A percentile compares a stretch with the other conserved stretches of the same genome.
phyloP scores from a whole-genome alignment of 306 rosid genomes.

The Cajanus cajan region DNA sequence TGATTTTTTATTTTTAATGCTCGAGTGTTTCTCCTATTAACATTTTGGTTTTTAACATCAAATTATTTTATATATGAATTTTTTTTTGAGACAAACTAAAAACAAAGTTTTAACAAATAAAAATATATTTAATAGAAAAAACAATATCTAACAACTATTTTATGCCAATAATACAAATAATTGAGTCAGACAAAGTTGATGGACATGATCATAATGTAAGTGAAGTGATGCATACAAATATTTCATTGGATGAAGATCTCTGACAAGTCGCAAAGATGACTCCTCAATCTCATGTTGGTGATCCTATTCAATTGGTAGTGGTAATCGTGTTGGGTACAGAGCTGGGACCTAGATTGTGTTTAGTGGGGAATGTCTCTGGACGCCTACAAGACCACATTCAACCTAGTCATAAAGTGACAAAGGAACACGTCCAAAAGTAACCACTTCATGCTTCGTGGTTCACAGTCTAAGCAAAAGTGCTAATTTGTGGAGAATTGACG shows the following conservation, averaged over 20 bases:
- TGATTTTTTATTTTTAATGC: no score
- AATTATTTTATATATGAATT: no score
- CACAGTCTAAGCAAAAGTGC: not conserved
- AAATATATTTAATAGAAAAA: no score
- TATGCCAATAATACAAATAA: not conserved
- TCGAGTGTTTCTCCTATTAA: no score
- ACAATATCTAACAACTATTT: no score
- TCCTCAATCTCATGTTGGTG: not conserved
- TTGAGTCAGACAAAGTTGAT: not conserved
- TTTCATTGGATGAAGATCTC: not conserved
- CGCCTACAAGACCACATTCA: slow-evolving; percentile 36
- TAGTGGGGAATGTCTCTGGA: slow-evolving; percentile 34
- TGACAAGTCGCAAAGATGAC: not conserved
- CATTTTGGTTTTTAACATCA: no score
- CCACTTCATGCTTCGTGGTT: not conserved
- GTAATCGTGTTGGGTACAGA: not conserved
- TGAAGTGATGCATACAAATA: not conserved
- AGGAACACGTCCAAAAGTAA: not conserved
- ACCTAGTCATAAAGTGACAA: not conserved
- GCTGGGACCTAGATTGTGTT: not conserved
- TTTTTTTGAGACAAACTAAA: no score
- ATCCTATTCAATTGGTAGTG: not conserved
- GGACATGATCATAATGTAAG: not conserved
- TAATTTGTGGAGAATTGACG: not conserved
- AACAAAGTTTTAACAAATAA: no score